Conservation (phyloP, 2,329 filamentous ascomycete species). For the Cryphonectria nitschkei region DNA sequence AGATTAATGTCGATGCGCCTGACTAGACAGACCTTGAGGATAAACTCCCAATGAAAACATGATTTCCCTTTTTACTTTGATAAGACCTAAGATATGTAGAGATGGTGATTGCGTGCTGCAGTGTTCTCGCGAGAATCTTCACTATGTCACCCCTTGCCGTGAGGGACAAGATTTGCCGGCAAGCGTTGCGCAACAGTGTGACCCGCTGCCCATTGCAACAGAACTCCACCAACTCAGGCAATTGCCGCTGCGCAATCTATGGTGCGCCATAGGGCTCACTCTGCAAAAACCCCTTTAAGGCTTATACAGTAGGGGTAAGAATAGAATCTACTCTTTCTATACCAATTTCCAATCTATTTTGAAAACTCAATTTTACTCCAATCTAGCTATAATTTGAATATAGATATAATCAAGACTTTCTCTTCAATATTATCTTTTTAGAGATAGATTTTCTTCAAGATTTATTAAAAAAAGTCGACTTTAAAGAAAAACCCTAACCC, state of each 20-base stretch:
- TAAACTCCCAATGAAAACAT: not conserved
- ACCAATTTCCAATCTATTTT: no score
- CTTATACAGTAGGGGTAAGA: no score
- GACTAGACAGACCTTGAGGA: not conserved
- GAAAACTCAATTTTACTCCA: no score
- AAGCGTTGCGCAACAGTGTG: not conserved
- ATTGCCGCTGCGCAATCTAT: not conserved
- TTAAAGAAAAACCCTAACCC: no score
- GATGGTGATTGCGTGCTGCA: not conserved
- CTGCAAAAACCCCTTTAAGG: no score
- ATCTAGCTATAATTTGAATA: no score
- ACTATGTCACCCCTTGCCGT: not conserved
- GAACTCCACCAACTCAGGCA: not conserved
- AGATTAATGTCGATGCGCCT: not conserved
- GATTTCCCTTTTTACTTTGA: not conserved
- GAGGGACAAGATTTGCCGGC: not conserved
- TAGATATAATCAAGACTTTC: no score
- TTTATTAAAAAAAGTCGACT: no score
- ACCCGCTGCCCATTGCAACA: not conserved
- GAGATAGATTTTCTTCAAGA: no score
- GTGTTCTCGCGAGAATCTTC: not conserved
- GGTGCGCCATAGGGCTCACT: no score
- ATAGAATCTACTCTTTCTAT: no score
- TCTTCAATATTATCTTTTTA: no score
- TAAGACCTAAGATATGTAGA: not conserved